phyloP scores from a whole-genome alignment of 352 stramenopile genomes.

The Porosira glacialis region DNA sequence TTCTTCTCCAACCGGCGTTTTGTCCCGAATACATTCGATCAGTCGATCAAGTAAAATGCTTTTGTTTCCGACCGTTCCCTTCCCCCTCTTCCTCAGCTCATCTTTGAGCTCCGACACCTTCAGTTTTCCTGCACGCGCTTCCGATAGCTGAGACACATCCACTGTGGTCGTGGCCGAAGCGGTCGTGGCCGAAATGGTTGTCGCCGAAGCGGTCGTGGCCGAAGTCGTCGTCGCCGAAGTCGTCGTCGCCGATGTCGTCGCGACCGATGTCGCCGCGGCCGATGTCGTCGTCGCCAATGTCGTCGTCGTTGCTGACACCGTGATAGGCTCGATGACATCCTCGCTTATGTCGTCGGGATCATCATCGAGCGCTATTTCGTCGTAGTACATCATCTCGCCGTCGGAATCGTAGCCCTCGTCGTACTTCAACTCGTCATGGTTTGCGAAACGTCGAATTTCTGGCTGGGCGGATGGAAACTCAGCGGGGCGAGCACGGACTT shows the following conservation, averaged over 20 bases:
- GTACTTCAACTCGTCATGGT: constrained; percentile 14
- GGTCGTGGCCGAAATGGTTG: background rate
- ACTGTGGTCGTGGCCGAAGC: background rate
- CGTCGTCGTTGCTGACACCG: background rate
- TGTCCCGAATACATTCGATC: background rate
- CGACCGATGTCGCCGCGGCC: background rate
- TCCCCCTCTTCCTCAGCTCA: constrained; percentile 3
- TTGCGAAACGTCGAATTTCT: constrained; percentile 6
- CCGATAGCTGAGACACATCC: background rate
- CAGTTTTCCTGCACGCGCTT: background rate
- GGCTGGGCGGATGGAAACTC: background rate
- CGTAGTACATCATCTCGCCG: constrained; percentile 8
- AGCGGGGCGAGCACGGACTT: background rate
- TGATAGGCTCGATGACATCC: background rate
- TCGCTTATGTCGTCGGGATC: constrained; percentile 5
- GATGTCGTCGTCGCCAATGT: constrained; percentile 2
- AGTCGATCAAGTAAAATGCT: background rate
- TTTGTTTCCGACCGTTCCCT: background rate
- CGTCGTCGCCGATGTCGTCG: background rate
- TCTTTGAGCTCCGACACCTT: background rate
- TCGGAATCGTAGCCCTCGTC: constrained; percentile 20
- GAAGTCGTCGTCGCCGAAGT: background rate
- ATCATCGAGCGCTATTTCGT: constrained; percentile 2
- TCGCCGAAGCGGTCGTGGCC: background rate
- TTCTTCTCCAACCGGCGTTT: background rate